Evolutionary conservation across 2,329 filamentous ascomycete genomes (phyloP).

Genomic region (Chaetoscypha palmicola): DNA sequence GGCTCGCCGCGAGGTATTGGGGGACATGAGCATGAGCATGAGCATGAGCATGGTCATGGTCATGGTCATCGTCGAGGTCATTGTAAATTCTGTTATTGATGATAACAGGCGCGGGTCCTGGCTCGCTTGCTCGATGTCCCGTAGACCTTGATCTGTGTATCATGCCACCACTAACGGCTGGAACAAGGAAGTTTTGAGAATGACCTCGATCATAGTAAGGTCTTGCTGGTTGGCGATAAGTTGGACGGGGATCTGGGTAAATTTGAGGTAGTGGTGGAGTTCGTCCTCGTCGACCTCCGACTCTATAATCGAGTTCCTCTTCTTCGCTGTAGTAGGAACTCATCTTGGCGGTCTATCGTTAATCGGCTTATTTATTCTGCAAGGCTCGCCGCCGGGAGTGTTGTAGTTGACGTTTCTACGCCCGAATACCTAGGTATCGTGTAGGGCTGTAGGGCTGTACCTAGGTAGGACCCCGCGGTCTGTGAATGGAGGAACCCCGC

Average conservation of each 20-base stretch:
- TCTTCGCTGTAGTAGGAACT: conserved; percentile 44
- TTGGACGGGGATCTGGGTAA: conserved; percentile 4
- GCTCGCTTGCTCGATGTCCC: conserved; percentile 17
- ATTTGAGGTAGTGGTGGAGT: conserved; percentile 5
- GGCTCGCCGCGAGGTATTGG: conserved; percentile 32
- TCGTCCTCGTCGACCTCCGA: conserved; percentile 38
- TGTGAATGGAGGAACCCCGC: conserved; percentile 4
- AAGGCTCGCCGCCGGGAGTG: too few species aligned
- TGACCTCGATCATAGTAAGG: conserved; percentile 6
- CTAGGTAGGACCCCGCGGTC: conserved; percentile 7
- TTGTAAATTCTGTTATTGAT: conserved; percentile 51
- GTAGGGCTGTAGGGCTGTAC: conserved; percentile 10
- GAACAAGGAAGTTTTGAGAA: conserved; percentile 7
- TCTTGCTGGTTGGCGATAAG: conserved; percentile 5
- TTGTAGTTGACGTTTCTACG: too few species aligned
- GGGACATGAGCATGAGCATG: too few species aligned
- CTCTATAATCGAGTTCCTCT: conserved; percentile 49
- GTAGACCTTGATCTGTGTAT: conserved; percentile 10
- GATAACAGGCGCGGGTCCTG: conserved; percentile 40
- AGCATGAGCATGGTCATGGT: conserved; percentile 11
- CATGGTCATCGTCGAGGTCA: conserved; percentile 29
- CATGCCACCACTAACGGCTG: conserved; percentile 16
- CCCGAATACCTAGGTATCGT: too few species aligned
- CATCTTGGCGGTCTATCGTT: conserved; percentile 13
- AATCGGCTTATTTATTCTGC: not conserved